Conservation (phyloP, 129 eudicot species). For the Helianthus tuberosus region DNA sequence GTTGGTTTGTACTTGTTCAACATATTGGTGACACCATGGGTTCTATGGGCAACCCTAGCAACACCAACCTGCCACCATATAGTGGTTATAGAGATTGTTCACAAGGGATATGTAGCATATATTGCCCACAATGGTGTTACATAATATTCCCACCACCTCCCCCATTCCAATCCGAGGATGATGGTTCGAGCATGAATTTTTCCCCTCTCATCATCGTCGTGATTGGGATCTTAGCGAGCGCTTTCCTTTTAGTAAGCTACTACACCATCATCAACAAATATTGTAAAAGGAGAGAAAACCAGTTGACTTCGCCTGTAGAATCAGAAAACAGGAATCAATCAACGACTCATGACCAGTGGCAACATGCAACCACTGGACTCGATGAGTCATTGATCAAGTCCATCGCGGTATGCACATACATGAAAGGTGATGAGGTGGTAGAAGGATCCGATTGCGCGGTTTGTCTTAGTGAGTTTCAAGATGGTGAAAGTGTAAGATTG, state of each 20-base stretch:
- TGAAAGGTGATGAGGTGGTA: slow-evolving; percentile 50
- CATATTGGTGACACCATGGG: slow-evolving; percentile 49
- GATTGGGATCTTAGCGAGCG: slow-evolving; percentile 62
- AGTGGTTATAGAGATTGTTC: slow-evolving; percentile 71
- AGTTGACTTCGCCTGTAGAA: slow-evolving; percentile 11
- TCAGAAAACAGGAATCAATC: slow-evolving; percentile 32
- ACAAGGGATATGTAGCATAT: slow-evolving; percentile 71
- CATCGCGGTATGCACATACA: slow-evolving; percentile 59
- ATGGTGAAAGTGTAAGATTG: slow-evolving; percentile 66
- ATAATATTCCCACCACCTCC: slow-evolving; percentile 62
- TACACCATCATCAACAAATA: slow-evolving; percentile 64
- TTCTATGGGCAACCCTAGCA: slow-evolving; percentile 49
- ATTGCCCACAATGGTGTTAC: slow-evolving; percentile 85
- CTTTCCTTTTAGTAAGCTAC: slow-evolving; percentile 71
- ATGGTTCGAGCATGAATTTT: slow-evolving; percentile 50
- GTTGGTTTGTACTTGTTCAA: slow-evolving; percentile 20
- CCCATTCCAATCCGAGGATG: slow-evolving; percentile 29
- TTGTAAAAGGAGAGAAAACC: slow-evolving; percentile 53
- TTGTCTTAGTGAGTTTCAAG: slow-evolving; percentile 74
- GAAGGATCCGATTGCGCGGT: slow-evolving; percentile 74
- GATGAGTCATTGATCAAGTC: slow-evolving; percentile 65
- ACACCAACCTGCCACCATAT: slow-evolving; percentile 57
- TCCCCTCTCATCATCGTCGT: slow-evolving; percentile 71
- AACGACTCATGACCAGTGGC: slow-evolving; percentile 44
- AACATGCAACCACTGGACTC: slow-evolving; percentile 48